Conservation (phyloP, 352 stramenopile species). For the Globisporangium middletonii region DNA sequence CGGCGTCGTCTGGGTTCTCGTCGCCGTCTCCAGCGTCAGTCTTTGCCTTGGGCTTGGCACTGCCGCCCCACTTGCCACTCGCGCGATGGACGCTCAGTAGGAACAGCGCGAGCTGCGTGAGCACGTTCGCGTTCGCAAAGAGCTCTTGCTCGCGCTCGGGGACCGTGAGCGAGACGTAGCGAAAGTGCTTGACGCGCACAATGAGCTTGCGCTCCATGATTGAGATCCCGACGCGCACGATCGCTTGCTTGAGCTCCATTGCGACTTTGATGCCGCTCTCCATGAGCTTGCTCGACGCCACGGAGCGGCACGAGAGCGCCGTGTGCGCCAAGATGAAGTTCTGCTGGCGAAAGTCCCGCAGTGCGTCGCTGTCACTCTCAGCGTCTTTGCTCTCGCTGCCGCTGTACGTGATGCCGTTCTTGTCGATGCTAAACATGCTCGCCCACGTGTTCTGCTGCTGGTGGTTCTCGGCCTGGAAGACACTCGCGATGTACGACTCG, state of each 20-base stretch:
- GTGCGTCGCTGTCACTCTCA: constrained; percentile 20
- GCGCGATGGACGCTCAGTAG: constrained; percentile 94
- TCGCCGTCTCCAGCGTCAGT: constrained; percentile 19
- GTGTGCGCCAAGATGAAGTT: constrained; percentile 79
- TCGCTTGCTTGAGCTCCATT: constrained; percentile 93
- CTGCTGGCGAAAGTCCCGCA: constrained; percentile 62
- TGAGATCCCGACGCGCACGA: constrained; percentile 91
- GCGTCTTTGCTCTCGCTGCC: constrained; percentile 9
- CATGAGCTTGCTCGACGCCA: constrained; percentile 75
- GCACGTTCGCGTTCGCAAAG: constrained; percentile 92
- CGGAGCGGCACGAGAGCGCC: constrained; percentile 58
- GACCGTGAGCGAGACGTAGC: constrained; percentile 93
- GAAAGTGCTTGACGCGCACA: constrained; percentile 94
- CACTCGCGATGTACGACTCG: constrained; percentile 52
- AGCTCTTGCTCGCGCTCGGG: constrained; percentile 77
- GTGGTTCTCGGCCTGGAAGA: constrained; percentile 64
- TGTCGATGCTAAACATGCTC: constrained; percentile 36
- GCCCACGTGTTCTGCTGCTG: constrained; percentile 39
- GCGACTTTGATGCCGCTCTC: constrained; percentile 92
- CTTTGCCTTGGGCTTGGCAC: constrained; percentile 21
- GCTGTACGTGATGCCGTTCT: constrained; percentile 19
- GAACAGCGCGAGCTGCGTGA: constrained; percentile 93
- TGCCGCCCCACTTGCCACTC: constrained; percentile 91
- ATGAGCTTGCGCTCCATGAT: constrained; percentile 95
- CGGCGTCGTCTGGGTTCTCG: constrained; percentile 11